Base-by-base conservation (phyloP, 768 basidiomycete species). In the Naganishia randhawae region DNA sequence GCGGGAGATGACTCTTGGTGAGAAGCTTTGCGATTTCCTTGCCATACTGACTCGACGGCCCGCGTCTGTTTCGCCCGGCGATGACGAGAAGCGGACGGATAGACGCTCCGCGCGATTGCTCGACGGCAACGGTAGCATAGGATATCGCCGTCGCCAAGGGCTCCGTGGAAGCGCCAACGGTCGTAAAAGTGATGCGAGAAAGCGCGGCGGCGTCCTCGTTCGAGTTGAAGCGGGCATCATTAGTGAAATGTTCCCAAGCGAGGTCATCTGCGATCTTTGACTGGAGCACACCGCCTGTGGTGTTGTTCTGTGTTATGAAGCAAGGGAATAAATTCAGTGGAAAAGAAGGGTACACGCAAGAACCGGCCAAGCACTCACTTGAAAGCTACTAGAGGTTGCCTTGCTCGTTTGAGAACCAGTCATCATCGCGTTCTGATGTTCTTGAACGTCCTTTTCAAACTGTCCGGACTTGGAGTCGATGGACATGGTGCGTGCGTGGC, bases 191-290 rank as follows among this genome's bases (percentile, higher is more conserved):
- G 52, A 93, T 85, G 31, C 90, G 85, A 1, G 84, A 78, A n/a
- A 89, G 83, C 19, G 88, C 85, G 16, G 45, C 52, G 0, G 70
- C 65, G 3, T 63, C 37, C n/a, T 9, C 63, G 0, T 22, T 55
- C 11, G 50, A n/a, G n/a, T n/a, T 67, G 63, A 80, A 71, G 13
- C 74, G 70, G 29, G 66, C 16, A 7, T 77, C 75, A 0, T 81
- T 69, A 1, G 87, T 82, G 73, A 86, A 89, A 48, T 84, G 85
- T 0, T 84, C 82, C 91, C 92, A 94, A 25, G 86, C 73, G 31
- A 93, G 71, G 73, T 87, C 86, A 77, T 97, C 94, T 29, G 67
- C 61, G 22, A 41, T 57, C 31, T 25, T n/a, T 10, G 67, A 68
- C 50, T 68, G 57, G 37, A 61, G 57, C 2, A 61, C 57, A 14